Evolutionary conservation across 495 filamentous ascomycete species (phyloP).

Genomic region (Aspergillus hancockii): DNA sequence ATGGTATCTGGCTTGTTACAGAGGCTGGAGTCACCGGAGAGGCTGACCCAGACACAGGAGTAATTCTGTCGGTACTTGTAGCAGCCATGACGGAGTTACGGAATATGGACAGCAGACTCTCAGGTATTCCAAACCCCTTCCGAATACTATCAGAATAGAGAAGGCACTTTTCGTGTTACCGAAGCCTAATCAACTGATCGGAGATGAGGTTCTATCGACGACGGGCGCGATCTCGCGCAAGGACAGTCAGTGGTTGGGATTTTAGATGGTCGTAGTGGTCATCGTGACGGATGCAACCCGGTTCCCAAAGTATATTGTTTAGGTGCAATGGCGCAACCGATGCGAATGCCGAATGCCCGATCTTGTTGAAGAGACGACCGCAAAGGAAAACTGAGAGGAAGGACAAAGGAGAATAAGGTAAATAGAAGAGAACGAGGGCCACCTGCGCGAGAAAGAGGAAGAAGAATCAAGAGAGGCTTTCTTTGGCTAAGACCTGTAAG

Average conservation of each 20-base stretch:
- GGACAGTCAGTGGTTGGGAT: background rate
- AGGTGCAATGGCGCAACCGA: conserved; percentile 4
- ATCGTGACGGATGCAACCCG: conserved; percentile 17
- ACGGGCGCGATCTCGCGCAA: conserved; percentile 19
- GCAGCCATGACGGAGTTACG: conserved; percentile 31
- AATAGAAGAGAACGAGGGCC: conserved; percentile 8
- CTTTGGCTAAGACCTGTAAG: conserved; percentile 19
- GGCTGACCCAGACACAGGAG: conserved; percentile 26
- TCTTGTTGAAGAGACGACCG: conserved; percentile 2
- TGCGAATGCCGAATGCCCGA: conserved; percentile 12
- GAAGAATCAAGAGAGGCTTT: conserved; percentile 5
- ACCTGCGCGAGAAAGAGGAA: background rate
- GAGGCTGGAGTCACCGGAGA: conserved; percentile 34
- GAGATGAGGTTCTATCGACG: conserved; percentile 9
- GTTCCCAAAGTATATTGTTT: conserved; percentile 9
- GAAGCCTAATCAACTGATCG: background rate
- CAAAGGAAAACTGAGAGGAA: background rate
- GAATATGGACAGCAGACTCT: background rate
- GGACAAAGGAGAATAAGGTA: conserved; percentile 16
- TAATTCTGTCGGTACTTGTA: conserved; percentile 27
- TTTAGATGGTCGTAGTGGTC: conserved; percentile 18
- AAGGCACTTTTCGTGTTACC: background rate
- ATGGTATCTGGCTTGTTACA: conserved; percentile 39
- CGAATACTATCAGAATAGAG: background rate
- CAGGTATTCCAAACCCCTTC: background rate